Base-by-base conservation (phyloP, 345 rosid genomes). In the Gossypium anomalum region DNA sequence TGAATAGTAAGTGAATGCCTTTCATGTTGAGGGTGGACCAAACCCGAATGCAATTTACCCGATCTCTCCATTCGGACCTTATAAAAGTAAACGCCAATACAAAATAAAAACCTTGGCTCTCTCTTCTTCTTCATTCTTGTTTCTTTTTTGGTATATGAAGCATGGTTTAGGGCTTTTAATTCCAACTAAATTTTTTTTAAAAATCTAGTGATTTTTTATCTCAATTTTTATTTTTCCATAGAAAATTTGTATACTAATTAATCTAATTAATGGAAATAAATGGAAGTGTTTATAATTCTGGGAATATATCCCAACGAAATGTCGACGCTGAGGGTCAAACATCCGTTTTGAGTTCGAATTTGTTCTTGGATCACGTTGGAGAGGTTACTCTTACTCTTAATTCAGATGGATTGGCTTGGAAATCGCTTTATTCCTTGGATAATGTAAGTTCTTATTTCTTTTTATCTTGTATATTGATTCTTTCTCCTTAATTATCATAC, bases 401-500 rank as follows among this genome's bases (percentile, higher is more conserved):
- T 82, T 82, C 89, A 41, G 85, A 89, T 80, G 93, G 89, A n/a
- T 83, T 94, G 77, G 87, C 90, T n/a, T 90, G 97, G 97, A 78
- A 86, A 80, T 82, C 75, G 77, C 77, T 82, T 56, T 89, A 85
- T 69, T 74, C 93, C 76, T 45, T 74, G 9, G 81, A 77, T 72
- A 77, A 56, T 62, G 97, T 94, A 82, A 86, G 90, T 67, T 62
- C n/a, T 19, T 22, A 11, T 51, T 11, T n/a, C 13, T 4, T 10
- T 53, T 51, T 3, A 11, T 70, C 59, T 16, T 51, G 3, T 69
- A 9, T 51, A 23, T 69, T 51, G 22, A 67, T 45, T 45, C 61
- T 44, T 61, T 10, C 16, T 49, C 2, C 27, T 2, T 25, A 34
- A 22, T 48, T 67, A 15, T 67, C 15, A 13, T 67, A 2, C 20